Evolutionary conservation across 352 stramenopile genomes (phyloP), one percentile per base, ranked within the genome.

Genomic region (Globisporangium polare): DNA sequence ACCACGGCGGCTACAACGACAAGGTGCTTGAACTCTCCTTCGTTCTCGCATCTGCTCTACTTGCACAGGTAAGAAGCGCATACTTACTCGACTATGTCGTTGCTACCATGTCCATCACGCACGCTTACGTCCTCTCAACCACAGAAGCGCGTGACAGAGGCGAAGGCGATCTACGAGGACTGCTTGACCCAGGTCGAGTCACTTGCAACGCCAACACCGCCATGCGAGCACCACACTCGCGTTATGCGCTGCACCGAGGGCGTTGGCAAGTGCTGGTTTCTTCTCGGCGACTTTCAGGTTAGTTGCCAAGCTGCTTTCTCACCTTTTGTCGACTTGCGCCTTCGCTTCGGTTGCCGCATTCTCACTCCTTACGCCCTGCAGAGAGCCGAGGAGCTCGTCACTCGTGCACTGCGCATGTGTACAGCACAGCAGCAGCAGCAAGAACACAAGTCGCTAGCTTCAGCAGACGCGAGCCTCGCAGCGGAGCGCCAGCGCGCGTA

Each of bases 231-330:
- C 1, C 55, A 79, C 15, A 46, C 46, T 5, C 17, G 66, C n/a
- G 62, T 67, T 5, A 31, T 80, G 0, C 35, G 64, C n/a, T 87
- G 73, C 37, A 57, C 63, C 6, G 82, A 91, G 35, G 69, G 68
- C 6, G 42, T 90, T 0, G 82, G 71, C 18, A 82, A 78, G 37
- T 88, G 78, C n/a, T 73, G 61, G 26, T 89, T 90, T 42, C 53
- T 88, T 10, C 60, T 80, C 0, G 76, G 76, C 3, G 68, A 85
- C 5, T 83, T 88, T 15, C 53, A 86, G 62, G 80, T 88, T 35
- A 15, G 45, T 3, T 54, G 3, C 22, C 39, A 41, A 15, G 24
- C 2, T 17, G n/a, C 24, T 5, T 37, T 53, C 1, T n/a, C 27
- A n/a, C 46, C 2, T 5, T 13, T 18, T 27, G 46, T n/a, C 10